Conservation (phyloP, 139 green algal species). For the Chlamydomonas urium region DNA sequence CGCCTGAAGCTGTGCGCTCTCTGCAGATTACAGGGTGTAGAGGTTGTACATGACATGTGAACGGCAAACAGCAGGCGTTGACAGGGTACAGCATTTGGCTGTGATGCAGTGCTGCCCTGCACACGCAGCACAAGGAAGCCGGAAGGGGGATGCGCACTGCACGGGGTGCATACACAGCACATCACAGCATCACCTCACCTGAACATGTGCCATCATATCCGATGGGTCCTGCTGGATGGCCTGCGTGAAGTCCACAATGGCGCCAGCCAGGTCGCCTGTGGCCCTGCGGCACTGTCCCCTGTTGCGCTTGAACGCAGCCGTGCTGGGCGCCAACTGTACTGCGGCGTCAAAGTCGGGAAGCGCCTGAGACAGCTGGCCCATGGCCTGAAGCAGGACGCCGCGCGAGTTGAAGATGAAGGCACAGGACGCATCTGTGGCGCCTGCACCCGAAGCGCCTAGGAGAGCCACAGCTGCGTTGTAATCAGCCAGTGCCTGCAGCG, state of each 20-base stretch:
- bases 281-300: conserved; percentile 28
- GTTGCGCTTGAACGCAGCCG: conserved; percentile 45
- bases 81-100: not conserved
- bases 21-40: not conserved
- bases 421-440: not conserved
- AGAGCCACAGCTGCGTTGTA: not conserved
- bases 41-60: not conserved
- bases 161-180: not conserved
- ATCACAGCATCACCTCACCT: not conserved
- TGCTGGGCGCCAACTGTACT: conserved; percentile 34
- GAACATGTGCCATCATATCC: conserved; percentile 21
- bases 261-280: conserved; percentile 3
- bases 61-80: not conserved
- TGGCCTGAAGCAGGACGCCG: conserved; percentile 1
- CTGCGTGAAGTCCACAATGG: conserved; percentile 26
- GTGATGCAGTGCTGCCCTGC: not conserved
- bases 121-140: not conserved
- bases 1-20: conserved; percentile 48
- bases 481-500: not conserved
- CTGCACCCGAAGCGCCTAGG: not conserved
- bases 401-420: not conserved
- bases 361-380: conserved; percentile 24
- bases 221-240: conserved; percentile 22
- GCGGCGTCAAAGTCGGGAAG: conserved; percentile 53
- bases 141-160: not conserved